Evolutionary conservation across 495 filamentous ascomycete genomes (phyloP), one percentile per base, ranked within the genome.

Genomic region (Trichocladium antarcticum): DNA sequence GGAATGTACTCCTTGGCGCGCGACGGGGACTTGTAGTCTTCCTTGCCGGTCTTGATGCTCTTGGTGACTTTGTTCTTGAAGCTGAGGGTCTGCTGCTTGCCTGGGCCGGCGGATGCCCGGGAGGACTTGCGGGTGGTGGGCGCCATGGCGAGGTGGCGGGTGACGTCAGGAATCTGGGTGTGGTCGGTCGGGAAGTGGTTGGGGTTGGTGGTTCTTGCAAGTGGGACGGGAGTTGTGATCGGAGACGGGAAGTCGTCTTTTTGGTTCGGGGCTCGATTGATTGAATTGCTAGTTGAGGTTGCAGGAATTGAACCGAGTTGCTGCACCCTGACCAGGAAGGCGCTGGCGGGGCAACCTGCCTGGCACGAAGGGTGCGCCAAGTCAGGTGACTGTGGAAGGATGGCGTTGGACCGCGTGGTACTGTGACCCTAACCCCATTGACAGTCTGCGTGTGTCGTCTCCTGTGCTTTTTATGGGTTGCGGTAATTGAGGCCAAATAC

Each of bases 11-110:
- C 53, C 37, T 61, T 56, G 5, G 50, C 32, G 21, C 54, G 51
- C 1, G 51, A 14, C 12, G 49, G 51, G 6, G 44, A 50, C 42
- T 81, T 78, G 14, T 72, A 68, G 21, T 71, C 67, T 38, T 75
- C 64, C 38, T 74, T 73, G 48, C 68, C 52, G 2, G 72, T 65
- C 57, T 84, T 82, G 32, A 74, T 68, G 45, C 73, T 54, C 66
- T 95, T 95, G 57, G 84, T 88, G 50, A 93, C 78, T 62, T 80
- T 77, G 66, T 74, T 73, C 61, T 79, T 69, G 65, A 95, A 94
- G 50, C 82, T 80, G 52, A 95, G 77, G 14, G 80, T 89, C 3
- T 81, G 71, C 62, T 95, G 89, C 27, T 64, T 65, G 43, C 59
- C 55, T 39, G 63, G 60, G 42, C 67, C 58, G 42, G 67, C 52